A percentile compares a stretch with the other conserved stretches of the same genome.
Conservation (phyloP, 2,329 filamentous ascomycete species). For the Diaporthe vaccinii region DNA sequence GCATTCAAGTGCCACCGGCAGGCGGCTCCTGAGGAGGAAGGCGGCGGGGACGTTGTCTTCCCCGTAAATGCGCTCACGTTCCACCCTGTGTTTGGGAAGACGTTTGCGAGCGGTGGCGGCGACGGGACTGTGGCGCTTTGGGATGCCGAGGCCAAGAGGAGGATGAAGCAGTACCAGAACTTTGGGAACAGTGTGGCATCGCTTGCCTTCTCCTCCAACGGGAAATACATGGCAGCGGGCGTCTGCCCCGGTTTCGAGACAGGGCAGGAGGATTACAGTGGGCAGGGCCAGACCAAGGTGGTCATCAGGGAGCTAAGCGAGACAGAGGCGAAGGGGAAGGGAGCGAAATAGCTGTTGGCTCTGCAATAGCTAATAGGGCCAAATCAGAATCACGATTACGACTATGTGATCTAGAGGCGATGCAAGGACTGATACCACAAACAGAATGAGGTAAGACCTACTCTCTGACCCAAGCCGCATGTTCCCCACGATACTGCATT, state of each 20-base stretch:
- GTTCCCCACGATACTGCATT: no score
- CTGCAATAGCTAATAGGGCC: slow-evolving; percentile 10
- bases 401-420: slow-evolving; percentile 2
- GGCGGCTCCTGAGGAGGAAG: slow-evolving; percentile 70
- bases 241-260: slow-evolving; percentile 91
- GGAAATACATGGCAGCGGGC: slow-evolving; percentile 82
- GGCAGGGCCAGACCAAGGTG: slow-evolving; percentile 81
- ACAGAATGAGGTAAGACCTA: slow-evolving; percentile 33
- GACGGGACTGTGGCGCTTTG: slow-evolving; percentile 93
- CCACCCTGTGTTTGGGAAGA: slow-evolving; percentile 81
- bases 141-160: slow-evolving; percentile 91
- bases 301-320: slow-evolving; percentile 88
- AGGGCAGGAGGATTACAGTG: slow-evolving; percentile 82
- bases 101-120: slow-evolving; percentile 90
- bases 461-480: neutral
- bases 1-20: slow-evolving; percentile 99
- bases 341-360: slow-evolving; percentile 67
- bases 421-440: slow-evolving; percentile 5
- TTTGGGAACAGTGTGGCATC: slow-evolving; percentile 84
- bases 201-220: slow-evolving; percentile 82
- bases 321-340: slow-evolving; percentile 89
- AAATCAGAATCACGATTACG: slow-evolving; percentile 16
- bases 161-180: slow-evolving; percentile 90
- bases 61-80: slow-evolving; percentile 93
- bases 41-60: slow-evolving; percentile 84